Evolutionary conservation across 495 filamentous ascomycete genomes (phyloP), one percentile per base, ranked within the genome.

Genomic region (Bombardia bombarda): DNA sequence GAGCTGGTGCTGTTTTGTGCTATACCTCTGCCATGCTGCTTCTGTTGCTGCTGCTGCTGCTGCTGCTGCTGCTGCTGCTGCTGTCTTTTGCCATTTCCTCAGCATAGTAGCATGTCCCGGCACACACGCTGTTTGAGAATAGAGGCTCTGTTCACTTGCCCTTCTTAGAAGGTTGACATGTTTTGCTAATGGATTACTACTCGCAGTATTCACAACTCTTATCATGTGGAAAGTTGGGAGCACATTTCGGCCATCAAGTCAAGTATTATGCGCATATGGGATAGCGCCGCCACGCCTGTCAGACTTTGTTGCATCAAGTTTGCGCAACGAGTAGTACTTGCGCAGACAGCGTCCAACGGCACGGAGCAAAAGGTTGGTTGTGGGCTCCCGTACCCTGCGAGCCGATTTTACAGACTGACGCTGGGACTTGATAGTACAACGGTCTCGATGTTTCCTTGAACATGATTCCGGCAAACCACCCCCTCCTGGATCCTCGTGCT

Each of bases 241-340:
- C 77, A 78, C 32, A 95, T 96, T 78, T 74, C 77, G 37, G 73
- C 80, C 9, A 92, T 97, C 64, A 98, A 98, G 67, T 78, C 81
- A 16, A 85, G 82, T 38, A 90, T 98, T 43, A 62, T 96, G 45
- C 79, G 74, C 36, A 77, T 89, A 58, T 95, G 90, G 92, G 92
- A 97, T 63, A 73, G 72, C 18, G 87, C 86, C 8, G 69, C 78
- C 3, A 70, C 78, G 7, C 80, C 86, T 1, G 78, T 97, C 33
- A 83, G 82, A 56, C 75, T 96, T 56, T 90, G 87, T 72, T 96
- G 92, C 63, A 85, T 96, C 73, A 98, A 98, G 59, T 97, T 98
- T 56, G 81, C 86, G 13, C 90, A 97, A 67, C 77, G 86, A 20
- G 87, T 97, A 26, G 84, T 98, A 32, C 83, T 94, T 42, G 83